phyloP scores from a whole-genome alignment of 495 filamentous ascomycete genomes.

The Astrothelium subdiscretum region DNA sequence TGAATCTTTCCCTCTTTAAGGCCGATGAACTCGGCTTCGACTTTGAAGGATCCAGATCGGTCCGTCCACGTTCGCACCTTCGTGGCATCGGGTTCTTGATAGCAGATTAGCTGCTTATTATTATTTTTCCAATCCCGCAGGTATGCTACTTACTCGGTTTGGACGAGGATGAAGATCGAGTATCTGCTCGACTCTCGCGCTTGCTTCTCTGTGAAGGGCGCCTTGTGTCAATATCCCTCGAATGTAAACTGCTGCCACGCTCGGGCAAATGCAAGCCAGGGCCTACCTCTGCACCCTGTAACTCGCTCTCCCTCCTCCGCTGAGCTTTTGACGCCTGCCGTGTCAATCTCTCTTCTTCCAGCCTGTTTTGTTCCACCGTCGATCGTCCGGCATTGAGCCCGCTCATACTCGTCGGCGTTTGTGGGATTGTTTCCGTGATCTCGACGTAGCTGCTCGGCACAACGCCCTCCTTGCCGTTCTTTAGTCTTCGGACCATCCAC shows the following conservation, averaged over 20 bases:
- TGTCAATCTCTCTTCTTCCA: slow-evolving; percentile 69
- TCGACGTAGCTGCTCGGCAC: slow-evolving; percentile 98
- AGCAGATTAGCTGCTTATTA: neutral
- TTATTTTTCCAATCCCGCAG: too few species aligned
- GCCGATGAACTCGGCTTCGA: slow-evolving; percentile 94
- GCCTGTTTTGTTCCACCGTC: slow-evolving; percentile 68
- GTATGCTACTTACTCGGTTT: slow-evolving; percentile 58
- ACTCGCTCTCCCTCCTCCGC: slow-evolving; percentile 42
- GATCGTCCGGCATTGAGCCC: slow-evolving; percentile 57
- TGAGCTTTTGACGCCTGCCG: slow-evolving; percentile 60
- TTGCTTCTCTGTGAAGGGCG: slow-evolving; percentile 53
- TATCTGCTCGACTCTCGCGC: slow-evolving; percentile 45
- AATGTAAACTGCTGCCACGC: slow-evolving; percentile 50
- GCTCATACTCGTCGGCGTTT: slow-evolving; percentile 31
- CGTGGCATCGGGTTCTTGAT: slow-evolving; percentile 63
- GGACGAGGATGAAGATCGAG: slow-evolving; percentile 28
- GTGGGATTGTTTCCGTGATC: slow-evolving; percentile 50
- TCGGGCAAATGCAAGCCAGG: slow-evolving; percentile 57
- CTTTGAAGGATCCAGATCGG: slow-evolving; percentile 86
- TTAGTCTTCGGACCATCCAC: slow-evolving; percentile 88
- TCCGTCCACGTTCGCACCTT: slow-evolving; percentile 92
- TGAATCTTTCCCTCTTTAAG: slow-evolving; percentile 93
- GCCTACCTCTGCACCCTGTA: slow-evolving; percentile 60
- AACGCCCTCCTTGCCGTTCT: slow-evolving; percentile 90
- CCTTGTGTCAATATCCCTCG: slow-evolving; percentile 45